These are phyloP conservation scores for Astraeus odoratus DNA, from an alignment of 768 basidiomycete genomes.

Conservation along the genomic window DNA sequence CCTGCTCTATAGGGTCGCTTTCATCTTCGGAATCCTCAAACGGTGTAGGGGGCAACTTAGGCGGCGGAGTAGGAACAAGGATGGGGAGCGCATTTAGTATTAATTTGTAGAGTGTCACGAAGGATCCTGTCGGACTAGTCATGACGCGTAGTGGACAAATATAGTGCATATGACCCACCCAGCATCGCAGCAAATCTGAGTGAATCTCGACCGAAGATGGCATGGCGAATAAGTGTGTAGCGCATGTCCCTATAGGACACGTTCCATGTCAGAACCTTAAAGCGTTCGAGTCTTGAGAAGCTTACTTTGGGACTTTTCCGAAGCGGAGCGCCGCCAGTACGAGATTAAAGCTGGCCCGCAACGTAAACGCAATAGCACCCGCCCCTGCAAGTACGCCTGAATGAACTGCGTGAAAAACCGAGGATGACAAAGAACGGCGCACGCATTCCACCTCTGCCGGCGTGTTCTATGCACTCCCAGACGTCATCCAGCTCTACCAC, in stretches of 20 bases:
- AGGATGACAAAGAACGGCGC: constrained; percentile 27
- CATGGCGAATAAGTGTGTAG: constrained; percentile 64
- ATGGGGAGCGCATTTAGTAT: constrained; percentile 74
- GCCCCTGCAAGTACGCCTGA: constrained; percentile 48
- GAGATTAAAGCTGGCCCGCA: constrained; percentile 79
- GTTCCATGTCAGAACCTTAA: not conserved
- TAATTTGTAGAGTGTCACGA: constrained; percentile 73
- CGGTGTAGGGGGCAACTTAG: constrained; percentile 18
- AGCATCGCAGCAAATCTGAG: constrained; percentile 86
- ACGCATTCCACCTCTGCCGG: constrained; percentile 65
- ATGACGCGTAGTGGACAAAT: not conserved
- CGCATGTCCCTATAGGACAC: constrained; percentile 55
- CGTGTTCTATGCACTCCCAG: constrained; percentile 65
- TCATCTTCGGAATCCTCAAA: constrained; percentile 26
- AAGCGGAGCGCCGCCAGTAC: constrained; percentile 72
- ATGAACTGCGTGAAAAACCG: not conserved
- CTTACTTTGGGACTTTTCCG: constrained; percentile 59
- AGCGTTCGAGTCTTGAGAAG: constrained; percentile 1
- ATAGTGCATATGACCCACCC: constrained; percentile 35
- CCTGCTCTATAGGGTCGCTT: constrained; percentile 5
- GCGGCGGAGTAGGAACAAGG: constrained; percentile 41
- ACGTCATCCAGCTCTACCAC: constrained; percentile 59
- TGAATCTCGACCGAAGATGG: constrained; percentile 78
- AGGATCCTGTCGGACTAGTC: constrained; percentile 45
- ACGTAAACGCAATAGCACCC: constrained; percentile 69